Conservation (phyloP, 2,329 filamentous ascomycete species). For the Emydomyces testavorans region DNA sequence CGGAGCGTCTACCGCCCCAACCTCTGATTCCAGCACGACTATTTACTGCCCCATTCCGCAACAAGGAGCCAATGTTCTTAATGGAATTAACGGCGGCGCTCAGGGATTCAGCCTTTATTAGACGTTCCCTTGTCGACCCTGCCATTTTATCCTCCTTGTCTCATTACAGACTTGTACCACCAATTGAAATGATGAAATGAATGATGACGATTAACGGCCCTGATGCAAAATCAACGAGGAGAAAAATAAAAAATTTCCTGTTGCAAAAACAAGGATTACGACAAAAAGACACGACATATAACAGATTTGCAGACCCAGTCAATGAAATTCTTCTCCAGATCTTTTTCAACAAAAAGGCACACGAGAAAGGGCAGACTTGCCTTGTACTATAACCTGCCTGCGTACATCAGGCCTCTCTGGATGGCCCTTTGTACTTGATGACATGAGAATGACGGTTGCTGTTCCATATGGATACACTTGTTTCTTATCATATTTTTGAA, state of each 20-base stretch:
- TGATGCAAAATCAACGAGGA: constrained; percentile 7
- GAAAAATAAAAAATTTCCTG: constrained; percentile 5
- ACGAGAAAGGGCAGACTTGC: too few species aligned
- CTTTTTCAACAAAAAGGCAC: neutral
- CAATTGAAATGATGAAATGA: constrained; percentile 11
- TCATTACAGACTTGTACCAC: constrained; percentile 12
- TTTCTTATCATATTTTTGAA: neutral
- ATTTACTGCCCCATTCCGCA: constrained; percentile 26
- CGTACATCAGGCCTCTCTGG: constrained; percentile 2
- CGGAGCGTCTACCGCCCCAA: constrained; percentile 6
- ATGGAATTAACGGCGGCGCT: constrained; percentile 15
- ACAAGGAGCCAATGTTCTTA: constrained; percentile 17
- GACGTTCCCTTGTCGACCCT: constrained; percentile 2
- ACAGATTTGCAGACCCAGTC: constrained; percentile 4
- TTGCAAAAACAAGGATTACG: neutral
- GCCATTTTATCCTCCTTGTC: constrained; percentile 8
- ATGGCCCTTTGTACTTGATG: constrained; percentile 3
- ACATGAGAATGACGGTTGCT: neutral
- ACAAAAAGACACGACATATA: constrained; percentile 6
- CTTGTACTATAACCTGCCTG: constrained; percentile 8
- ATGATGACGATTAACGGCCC: constrained; percentile 12
- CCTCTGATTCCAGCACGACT: constrained; percentile 21
- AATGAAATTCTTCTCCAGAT: constrained; percentile 3
- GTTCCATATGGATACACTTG: neutral
- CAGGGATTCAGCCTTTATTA: constrained; percentile 14